A percentile compares a stretch with the other conserved stretches of the same genome.
Conservation (phyloP, 108 stramenopile genomes). For the Fragilaria crotonensis region DNA sequence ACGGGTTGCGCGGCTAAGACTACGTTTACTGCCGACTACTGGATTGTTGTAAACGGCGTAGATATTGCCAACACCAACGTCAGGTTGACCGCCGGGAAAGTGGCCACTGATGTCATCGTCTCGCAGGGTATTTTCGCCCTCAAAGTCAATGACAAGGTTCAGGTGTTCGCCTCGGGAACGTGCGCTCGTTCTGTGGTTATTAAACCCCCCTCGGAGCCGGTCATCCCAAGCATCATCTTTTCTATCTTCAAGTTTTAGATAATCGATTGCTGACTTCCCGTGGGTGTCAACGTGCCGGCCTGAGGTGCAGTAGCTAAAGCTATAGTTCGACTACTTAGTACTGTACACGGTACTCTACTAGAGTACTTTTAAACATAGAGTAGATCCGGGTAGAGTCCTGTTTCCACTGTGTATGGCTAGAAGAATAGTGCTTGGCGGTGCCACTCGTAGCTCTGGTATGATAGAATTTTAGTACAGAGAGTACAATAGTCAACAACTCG, state of each 20-base stretch:
- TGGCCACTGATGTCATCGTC: background rate
- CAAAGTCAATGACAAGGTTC: background rate
- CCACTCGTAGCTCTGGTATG: too few relatives aligned
- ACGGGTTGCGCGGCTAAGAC: background rate
- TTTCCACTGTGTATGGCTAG: too few relatives aligned
- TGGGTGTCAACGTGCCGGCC: too few relatives aligned
- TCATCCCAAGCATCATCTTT: background rate
- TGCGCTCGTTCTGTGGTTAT: background rate
- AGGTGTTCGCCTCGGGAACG: background rate
- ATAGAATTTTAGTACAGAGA: too few relatives aligned
- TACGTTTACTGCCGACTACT: background rate
- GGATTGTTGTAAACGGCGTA: background rate
- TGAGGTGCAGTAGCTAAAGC: too few relatives aligned
- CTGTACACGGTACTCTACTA: too few relatives aligned
- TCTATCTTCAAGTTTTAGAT: background rate
- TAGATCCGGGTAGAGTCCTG: too few relatives aligned
- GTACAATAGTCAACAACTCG: too few relatives aligned
- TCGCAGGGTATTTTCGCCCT: background rate
- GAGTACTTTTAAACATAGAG: too few relatives aligned
- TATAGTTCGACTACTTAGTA: too few relatives aligned
- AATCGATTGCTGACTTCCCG: too few relatives aligned
- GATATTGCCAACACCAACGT: background rate
- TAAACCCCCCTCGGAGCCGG: background rate
- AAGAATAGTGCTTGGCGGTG: too few relatives aligned
- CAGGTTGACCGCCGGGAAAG: background rate